Evolutionary conservation across 164 flowering plant genomes (phyloP).

Genomic region (Macadamia integrifolia): DNA sequence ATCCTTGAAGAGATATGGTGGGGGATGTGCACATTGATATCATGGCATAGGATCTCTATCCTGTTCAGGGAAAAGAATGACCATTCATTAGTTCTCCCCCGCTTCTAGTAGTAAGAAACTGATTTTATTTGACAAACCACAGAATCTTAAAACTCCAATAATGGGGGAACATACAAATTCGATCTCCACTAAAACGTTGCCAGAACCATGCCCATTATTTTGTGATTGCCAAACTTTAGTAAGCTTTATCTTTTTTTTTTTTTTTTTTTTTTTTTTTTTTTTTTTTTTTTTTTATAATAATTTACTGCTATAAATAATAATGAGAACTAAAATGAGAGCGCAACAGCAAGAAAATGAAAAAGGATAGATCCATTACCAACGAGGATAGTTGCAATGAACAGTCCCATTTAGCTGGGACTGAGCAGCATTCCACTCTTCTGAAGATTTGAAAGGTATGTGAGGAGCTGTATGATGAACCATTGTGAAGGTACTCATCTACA

Average conservation of each 20-base stretch:
- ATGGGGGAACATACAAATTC: background rate
- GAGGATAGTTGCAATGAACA: constrained; percentile 87
- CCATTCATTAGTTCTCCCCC: background rate
- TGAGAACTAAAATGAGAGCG: constrained; percentile 4
- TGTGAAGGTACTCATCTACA: constrained; percentile 94
- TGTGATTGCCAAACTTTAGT: background rate
- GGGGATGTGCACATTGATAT: constrained; percentile 88
- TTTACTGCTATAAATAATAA: no score
- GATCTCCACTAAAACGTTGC: no score
- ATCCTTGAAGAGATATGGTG: constrained; percentile 87
- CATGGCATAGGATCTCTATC: constrained; percentile 53
- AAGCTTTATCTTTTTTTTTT: background rate
- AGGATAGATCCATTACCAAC: constrained; percentile 44
- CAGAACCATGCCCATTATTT: background rate
- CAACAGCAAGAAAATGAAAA: background rate
- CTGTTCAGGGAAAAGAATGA: constrained; percentile 11
- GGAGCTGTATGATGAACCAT: constrained; percentile 99
- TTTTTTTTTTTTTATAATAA: background rate
- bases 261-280: background rate
- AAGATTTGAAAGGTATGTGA: constrained; percentile 77
- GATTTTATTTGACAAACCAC: background rate
- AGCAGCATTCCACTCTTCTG: constrained; percentile 60
- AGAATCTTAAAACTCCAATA: background rate
- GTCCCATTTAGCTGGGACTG: constrained; percentile 89
- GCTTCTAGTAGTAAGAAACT: background rate